These are phyloP conservation scores for Pleurotus tuoliensis DNA, from an alignment of 768 basidiomycete species.

Conservation along the genomic window DNA sequence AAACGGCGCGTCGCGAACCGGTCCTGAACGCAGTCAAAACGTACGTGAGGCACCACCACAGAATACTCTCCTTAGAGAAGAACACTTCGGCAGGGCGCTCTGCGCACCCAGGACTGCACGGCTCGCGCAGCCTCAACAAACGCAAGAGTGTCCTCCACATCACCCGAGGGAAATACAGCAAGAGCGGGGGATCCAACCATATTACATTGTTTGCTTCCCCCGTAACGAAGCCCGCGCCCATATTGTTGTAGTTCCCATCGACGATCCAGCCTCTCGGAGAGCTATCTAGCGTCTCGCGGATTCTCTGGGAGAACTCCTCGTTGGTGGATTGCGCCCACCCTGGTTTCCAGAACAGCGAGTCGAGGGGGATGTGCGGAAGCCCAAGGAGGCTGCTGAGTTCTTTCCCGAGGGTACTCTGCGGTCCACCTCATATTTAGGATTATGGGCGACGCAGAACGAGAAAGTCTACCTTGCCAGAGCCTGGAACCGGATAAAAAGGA, in stretches of 20 bases:
- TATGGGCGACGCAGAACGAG: neutral
- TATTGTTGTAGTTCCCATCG: slow-evolving; percentile 41
- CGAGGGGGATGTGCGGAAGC: slow-evolving; percentile 44
- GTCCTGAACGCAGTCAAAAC: neutral
- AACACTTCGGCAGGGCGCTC: slow-evolving; percentile 39
- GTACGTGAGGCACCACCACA: slow-evolving; percentile 42
- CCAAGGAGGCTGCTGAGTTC: slow-evolving; percentile 40
- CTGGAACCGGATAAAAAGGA: slow-evolving; percentile 11
- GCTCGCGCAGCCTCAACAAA: slow-evolving; percentile 25
- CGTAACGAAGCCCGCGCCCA: slow-evolving; percentile 27
- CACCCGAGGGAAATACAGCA: slow-evolving; percentile 58
- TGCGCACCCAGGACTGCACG: slow-evolving; percentile 48
- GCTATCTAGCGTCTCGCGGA: slow-evolving; percentile 24
- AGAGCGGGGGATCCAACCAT: slow-evolving; percentile 66
- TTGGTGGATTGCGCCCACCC: slow-evolving; percentile 35
- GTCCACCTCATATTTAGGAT: neutral
- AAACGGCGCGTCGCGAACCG: neutral
- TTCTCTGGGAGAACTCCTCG: slow-evolving; percentile 26
- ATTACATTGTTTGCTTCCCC: slow-evolving; percentile 47
- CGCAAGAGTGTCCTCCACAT: slow-evolving; percentile 49
- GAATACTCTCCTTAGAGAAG: slow-evolving; percentile 45
- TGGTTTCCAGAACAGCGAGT: slow-evolving; percentile 45
- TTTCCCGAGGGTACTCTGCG: slow-evolving; percentile 44
- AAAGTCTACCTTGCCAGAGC: slow-evolving; percentile 26
- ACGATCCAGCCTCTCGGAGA: slow-evolving; percentile 45